Conservation (phyloP, 2,329 filamentous ascomycete genomes). For the Paraphoma chrysanthemicola region DNA sequence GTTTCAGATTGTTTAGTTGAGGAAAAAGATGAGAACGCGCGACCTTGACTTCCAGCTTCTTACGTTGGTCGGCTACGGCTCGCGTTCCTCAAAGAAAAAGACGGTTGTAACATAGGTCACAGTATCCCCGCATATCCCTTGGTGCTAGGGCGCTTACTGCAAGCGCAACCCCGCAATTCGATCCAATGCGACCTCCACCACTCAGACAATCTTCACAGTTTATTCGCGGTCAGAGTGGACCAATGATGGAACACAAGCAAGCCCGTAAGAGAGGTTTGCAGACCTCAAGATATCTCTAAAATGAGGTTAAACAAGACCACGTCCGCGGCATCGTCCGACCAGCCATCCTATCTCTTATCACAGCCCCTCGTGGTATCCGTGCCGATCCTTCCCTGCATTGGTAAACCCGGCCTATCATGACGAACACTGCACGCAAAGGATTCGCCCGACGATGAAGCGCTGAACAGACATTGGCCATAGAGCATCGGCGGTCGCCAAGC, state of each 20-base stretch:
- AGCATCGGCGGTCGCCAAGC: background rate
- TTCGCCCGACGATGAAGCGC: background rate
- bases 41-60: too few species aligned
- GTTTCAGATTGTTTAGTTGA: too few species aligned
- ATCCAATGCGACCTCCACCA: background rate
- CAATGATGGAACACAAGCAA: too few species aligned
- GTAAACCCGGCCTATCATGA: slow-evolving; percentile 14
- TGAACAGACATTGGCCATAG: slow-evolving; percentile 4
- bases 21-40: too few species aligned
- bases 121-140: too few species aligned
- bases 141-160: too few species aligned
- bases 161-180: too few species aligned
- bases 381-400: slow-evolving; percentile 14
- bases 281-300: background rate
- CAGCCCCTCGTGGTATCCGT: slow-evolving; percentile 6
- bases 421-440: background rate
- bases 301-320: background rate
- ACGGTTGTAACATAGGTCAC: too few species aligned
- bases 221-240: too few species aligned
- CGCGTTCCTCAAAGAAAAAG: too few species aligned
- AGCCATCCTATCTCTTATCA: slow-evolving; percentile 20
- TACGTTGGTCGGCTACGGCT: too few species aligned
- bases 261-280: too few species aligned
- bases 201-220: background rate
- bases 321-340: background rate